Conservation (phyloP, 2,329 filamentous ascomycete genomes). For the Colletotrichum gigasporum region DNA sequence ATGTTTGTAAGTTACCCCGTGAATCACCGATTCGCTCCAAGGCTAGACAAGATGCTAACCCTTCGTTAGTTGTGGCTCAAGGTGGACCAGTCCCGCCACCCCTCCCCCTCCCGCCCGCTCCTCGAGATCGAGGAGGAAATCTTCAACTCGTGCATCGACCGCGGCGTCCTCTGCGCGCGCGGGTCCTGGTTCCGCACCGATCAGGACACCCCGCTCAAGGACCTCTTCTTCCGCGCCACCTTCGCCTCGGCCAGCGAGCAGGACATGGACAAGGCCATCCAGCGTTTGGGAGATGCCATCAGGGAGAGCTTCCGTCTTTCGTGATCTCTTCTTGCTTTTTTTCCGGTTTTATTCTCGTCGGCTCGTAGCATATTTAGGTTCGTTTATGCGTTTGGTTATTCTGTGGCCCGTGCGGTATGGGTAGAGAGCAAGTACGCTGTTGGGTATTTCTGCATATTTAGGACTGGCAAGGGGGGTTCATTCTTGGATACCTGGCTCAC, state of each 20-base stretch:
- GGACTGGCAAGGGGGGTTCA: no score
- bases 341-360: neutral
- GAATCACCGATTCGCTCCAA: conserved; percentile 1
- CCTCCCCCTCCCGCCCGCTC: conserved; percentile 62
- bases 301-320: conserved; percentile 61
- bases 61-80: conserved; percentile 73
- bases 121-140: conserved; percentile 85
- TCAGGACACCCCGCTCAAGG: conserved; percentile 64
- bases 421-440: no score
- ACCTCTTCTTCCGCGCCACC: conserved; percentile 89
- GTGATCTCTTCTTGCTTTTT: conserved; percentile 31
- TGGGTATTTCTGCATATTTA: no score
- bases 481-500: no score
- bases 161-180: conserved; percentile 81
- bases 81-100: conserved; percentile 74
- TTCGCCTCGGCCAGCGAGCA: conserved; percentile 82
- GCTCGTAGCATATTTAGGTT: neutral
- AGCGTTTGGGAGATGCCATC: conserved; percentile 79
- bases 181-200: conserved; percentile 94
- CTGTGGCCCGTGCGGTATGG: no score
- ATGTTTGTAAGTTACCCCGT: conserved; percentile 82
- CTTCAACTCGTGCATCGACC: conserved; percentile 78
- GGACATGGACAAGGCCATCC: conserved; percentile 77
- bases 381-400: no score
- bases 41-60: neutral